Percentiles rank a stretch among this genome's conserved stretches.
Evolutionary conservation across 192 early-diverging fungal genomes (phyloP).

Genomic region (Gonapodya prolifera): DNA sequence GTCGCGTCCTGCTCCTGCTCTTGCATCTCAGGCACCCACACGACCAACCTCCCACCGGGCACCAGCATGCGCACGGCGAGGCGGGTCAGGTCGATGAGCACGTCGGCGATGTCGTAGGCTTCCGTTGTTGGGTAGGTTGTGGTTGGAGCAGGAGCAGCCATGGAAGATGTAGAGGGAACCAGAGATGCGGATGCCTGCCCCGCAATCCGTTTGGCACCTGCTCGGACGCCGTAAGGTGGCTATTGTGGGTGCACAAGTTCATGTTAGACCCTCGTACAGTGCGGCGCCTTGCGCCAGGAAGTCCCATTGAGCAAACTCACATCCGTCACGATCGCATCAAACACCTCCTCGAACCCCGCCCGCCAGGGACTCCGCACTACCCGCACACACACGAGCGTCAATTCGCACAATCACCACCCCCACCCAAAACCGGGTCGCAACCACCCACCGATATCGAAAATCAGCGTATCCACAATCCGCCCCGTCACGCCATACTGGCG

Average conservation of each 20-base stretch:
- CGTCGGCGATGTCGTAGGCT: slow-evolving; percentile 89
- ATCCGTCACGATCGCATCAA: slow-evolving; percentile 91
- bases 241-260: background rate
- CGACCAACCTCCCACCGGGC: slow-evolving; percentile 73
- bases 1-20: background rate
- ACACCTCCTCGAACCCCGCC: slow-evolving; percentile 14
- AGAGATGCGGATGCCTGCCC: too few relatives aligned
- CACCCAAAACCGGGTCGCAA: too few relatives aligned
- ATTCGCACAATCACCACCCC: too few relatives aligned
- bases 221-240: slow-evolving; percentile 94
- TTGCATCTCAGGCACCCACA: slow-evolving; percentile 89
- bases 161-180: too few relatives aligned
- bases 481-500: slow-evolving; percentile 65
- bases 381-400: too few relatives aligned
- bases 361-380: background rate
- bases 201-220: slow-evolving; percentile 77
- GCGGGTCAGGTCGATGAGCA: slow-evolving; percentile 66
- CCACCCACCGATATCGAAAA: slow-evolving; percentile 63
- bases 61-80: slow-evolving; percentile 70
- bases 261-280: too few relatives aligned
- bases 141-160: background rate
- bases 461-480: slow-evolving; percentile 66
- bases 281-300: too few relatives aligned
- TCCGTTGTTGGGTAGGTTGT: slow-evolving; percentile 79
- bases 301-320: too few relatives aligned